Conservation (phyloP, 2,329 filamentous ascomycete species). For the Rhexocercosporidium sp. region DNA sequence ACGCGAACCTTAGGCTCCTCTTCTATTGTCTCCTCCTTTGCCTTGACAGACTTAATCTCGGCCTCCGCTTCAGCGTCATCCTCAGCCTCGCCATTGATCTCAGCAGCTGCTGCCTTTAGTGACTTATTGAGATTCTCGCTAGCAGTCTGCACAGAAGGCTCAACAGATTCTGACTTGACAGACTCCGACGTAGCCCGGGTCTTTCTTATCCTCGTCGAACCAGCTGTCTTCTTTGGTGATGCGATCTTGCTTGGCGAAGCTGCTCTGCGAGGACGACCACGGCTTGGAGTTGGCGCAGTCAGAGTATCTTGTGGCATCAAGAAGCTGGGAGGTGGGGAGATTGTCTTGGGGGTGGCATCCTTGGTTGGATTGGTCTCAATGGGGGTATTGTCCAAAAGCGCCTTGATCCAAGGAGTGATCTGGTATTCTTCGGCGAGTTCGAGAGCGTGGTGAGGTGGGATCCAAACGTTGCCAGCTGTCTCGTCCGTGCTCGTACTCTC, state of each 20-base stretch:
- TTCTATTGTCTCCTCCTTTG: conserved; percentile 31
- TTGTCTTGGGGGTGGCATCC: conserved; percentile 68
- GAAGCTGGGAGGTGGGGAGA: conserved; percentile 79
- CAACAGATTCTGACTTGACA: conserved; percentile 46
- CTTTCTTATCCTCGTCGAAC: conserved; percentile 46
- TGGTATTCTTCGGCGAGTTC: conserved; percentile 85
- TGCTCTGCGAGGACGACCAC: conserved; percentile 61
- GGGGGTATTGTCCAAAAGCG: conserved; percentile 86
- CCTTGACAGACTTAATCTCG: conserved; percentile 24
- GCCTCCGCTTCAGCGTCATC: conserved; percentile 35
- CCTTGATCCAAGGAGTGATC: conserved; percentile 85
- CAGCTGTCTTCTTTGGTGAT: conserved; percentile 50
- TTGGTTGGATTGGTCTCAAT: conserved; percentile 58
- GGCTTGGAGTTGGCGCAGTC: conserved; percentile 43
- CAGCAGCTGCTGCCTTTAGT: conserved; percentile 49
- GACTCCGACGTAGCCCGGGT: conserved; percentile 44
- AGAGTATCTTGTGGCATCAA: conserved; percentile 51
- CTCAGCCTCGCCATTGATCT: conserved; percentile 27
- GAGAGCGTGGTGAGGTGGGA: conserved; percentile 81
- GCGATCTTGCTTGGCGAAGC: conserved; percentile 56
- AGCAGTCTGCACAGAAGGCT: conserved; percentile 53
- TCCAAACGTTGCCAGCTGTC: conserved; percentile 96
- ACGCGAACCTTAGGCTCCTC: conserved; percentile 67
- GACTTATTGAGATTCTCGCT: conserved; percentile 53
- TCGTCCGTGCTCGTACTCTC: conserved; percentile 85